Conservation (phyloP, 2,329 filamentous ascomycete species). For the Aureobasidium sp. region DNA sequence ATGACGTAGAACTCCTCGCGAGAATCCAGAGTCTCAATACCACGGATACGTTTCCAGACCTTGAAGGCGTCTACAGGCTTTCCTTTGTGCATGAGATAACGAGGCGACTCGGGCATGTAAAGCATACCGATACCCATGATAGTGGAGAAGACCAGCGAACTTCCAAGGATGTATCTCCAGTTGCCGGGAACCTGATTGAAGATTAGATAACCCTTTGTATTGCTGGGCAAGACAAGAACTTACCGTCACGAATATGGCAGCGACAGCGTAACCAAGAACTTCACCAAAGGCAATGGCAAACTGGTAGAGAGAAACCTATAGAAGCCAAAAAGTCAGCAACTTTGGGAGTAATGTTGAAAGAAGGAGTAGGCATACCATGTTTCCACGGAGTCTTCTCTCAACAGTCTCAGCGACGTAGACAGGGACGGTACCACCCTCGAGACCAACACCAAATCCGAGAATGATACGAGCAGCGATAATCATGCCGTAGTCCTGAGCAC, state of each 20-base stretch:
- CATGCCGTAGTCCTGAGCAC: slow-evolving; percentile 61
- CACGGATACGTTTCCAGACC: slow-evolving; percentile 67
- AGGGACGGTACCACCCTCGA: slow-evolving; percentile 66
- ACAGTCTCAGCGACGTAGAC: slow-evolving; percentile 69
- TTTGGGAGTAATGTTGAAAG: no score
- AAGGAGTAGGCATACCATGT: slow-evolving; percentile 39
- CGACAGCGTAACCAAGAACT: slow-evolving; percentile 64
- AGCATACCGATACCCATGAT: slow-evolving; percentile 50
- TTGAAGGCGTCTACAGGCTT: slow-evolving; percentile 51
- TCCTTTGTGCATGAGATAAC: slow-evolving; percentile 63
- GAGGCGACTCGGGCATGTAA: slow-evolving; percentile 62
- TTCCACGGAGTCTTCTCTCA: slow-evolving; percentile 58
- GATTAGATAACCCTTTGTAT: background rate
- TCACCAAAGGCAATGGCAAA: slow-evolving; percentile 69
- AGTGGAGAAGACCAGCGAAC: slow-evolving; percentile 17
- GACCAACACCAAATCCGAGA: slow-evolving; percentile 58
- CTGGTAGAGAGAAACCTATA: slow-evolving; percentile 56
- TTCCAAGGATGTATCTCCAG: slow-evolving; percentile 65
- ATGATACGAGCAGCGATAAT: slow-evolving; percentile 61
- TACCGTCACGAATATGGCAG: slow-evolving; percentile 64
- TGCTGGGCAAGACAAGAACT: slow-evolving; percentile 12
- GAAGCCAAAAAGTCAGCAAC: no score
- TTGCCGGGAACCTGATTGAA: slow-evolving; percentile 38
- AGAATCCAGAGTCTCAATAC: slow-evolving; percentile 47
- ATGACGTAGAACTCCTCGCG: slow-evolving; percentile 65